Evolutionary conservation across 768 basidiomycete species (phyloP).

Genomic region (Candolleomyces efflorescens): DNA sequence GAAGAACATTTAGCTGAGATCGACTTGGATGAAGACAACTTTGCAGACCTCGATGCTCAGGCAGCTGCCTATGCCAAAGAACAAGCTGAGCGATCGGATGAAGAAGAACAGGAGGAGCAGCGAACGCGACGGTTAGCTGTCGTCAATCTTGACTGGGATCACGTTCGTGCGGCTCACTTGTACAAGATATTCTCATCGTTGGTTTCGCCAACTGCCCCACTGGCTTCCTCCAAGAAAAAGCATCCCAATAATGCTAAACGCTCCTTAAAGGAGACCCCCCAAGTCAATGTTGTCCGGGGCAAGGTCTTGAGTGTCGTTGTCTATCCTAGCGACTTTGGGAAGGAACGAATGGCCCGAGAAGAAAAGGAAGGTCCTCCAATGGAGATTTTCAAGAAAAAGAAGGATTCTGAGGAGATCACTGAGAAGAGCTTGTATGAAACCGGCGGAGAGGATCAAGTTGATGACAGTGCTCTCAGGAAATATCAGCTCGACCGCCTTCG

Average conservation of each 20-base stretch:
- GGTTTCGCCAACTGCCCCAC: slow-evolving; percentile 55
- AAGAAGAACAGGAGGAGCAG: slow-evolving; percentile 30
- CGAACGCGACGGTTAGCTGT: slow-evolving; percentile 75
- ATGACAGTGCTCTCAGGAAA: slow-evolving; percentile 81
- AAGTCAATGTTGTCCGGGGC: slow-evolving; percentile 47
- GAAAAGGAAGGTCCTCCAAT: slow-evolving; percentile 87
- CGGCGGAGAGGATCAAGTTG: slow-evolving; percentile 72
- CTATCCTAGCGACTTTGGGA: slow-evolving; percentile 94
- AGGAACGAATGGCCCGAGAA: slow-evolving; percentile 78
- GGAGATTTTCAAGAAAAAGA: slow-evolving; percentile 65
- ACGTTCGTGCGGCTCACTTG: slow-evolving; percentile 84
- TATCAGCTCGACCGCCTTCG: slow-evolving; percentile 93
- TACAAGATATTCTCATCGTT: slow-evolving; percentile 92
- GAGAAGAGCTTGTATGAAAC: slow-evolving; percentile 63
- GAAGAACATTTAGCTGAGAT: slow-evolving; percentile 47
- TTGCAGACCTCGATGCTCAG: slow-evolving; percentile 71
- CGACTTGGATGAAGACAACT: slow-evolving; percentile 75
- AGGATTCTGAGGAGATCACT: slow-evolving; percentile 53
- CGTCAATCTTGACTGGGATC: slow-evolving; percentile 98
- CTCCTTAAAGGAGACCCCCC: background rate
- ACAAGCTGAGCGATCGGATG: slow-evolving; percentile 41
- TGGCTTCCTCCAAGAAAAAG: slow-evolving; percentile 19
- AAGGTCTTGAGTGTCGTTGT: slow-evolving; percentile 73
- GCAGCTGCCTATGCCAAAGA: slow-evolving; percentile 55
- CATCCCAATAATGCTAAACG: slow-evolving; percentile 9